Evolutionary conservation across 179 eudicot species (phyloP).

Genomic region (Nepenthes alata): DNA sequence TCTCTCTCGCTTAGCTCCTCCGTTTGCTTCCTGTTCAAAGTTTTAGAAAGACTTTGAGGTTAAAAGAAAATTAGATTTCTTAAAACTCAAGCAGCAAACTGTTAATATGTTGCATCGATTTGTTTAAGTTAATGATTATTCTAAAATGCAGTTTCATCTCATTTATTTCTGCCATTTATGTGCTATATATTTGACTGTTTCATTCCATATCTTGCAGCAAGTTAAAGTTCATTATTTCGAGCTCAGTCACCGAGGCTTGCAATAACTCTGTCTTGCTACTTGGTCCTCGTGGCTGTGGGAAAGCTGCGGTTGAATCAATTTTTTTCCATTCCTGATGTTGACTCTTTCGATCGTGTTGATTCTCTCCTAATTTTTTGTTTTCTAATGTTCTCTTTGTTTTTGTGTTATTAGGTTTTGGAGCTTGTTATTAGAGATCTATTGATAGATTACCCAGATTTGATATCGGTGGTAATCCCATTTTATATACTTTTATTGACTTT

Average conservation of each 20-base stretch:
- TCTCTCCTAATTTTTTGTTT: neutral
- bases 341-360: neutral
- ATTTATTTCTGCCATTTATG: neutral
- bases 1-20: neutral
- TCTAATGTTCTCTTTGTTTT: neutral
- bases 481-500: neutral
- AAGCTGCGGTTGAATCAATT: constrained; percentile 34
- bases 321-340: neutral
- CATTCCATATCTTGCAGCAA: constrained; percentile 31
- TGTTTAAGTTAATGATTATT: neutral
- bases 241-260: constrained; percentile 78
- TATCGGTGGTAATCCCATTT: constrained; percentile 54
- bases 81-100: no score
- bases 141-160: neutral
- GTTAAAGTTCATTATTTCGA: constrained; percentile 69
- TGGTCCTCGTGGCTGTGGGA: constrained; percentile 96
- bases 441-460: constrained; percentile 67
- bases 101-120: no score
- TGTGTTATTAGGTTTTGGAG: constrained; percentile 54
- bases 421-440: constrained; percentile 64
- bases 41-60: no score
- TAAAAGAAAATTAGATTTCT: no score
- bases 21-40: neutral
- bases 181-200: neutral
- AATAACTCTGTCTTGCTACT: constrained; percentile 86